These are phyloP conservation scores for Neonectria hederae DNA, from an alignment of 2,329 filamentous ascomycete species.

Conservation along the genomic window DNA sequence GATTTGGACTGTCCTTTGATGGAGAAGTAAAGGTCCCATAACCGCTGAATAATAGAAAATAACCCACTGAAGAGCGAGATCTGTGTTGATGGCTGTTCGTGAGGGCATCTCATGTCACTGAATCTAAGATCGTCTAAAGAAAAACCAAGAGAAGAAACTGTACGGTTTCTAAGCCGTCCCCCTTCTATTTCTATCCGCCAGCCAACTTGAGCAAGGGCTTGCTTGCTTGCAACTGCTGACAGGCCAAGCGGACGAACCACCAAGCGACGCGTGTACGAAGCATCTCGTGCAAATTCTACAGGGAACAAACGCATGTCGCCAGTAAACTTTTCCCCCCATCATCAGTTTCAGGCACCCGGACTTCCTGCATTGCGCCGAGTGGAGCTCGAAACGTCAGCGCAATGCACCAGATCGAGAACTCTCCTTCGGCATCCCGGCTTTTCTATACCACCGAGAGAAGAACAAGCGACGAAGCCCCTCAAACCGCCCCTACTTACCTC, in stretches of 20 bases:
- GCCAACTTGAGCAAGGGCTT: not conserved
- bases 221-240: not conserved
- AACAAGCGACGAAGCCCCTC: no score
- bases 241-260: slow-evolving; percentile 22
- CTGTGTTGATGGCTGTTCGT: not conserved
- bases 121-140: not conserved
- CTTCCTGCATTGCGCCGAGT: slow-evolving; percentile 8
- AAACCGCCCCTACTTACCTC: no score
- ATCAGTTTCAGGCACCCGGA: slow-evolving; percentile 15
- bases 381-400: slow-evolving; percentile 23
- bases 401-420: not conserved
- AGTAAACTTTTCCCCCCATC: slow-evolving; percentile 1
- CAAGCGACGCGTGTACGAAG: slow-evolving; percentile 22
- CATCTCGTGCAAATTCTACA: not conserved
- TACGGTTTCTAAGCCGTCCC: no score
- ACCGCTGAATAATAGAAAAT: not conserved
- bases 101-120: not conserved
- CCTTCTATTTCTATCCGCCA: no score
- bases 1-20: no score
- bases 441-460: not conserved
- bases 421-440: not conserved
- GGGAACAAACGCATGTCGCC: not conserved
- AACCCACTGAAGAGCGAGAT: not conserved
- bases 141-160: no score
- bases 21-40: not conserved